Percentiles rank a stretch among this genome's conserved stretches.
phyloP scores from a whole-genome alignment of 2,329 filamentous ascomycete species.

The Claviceps monticola region DNA sequence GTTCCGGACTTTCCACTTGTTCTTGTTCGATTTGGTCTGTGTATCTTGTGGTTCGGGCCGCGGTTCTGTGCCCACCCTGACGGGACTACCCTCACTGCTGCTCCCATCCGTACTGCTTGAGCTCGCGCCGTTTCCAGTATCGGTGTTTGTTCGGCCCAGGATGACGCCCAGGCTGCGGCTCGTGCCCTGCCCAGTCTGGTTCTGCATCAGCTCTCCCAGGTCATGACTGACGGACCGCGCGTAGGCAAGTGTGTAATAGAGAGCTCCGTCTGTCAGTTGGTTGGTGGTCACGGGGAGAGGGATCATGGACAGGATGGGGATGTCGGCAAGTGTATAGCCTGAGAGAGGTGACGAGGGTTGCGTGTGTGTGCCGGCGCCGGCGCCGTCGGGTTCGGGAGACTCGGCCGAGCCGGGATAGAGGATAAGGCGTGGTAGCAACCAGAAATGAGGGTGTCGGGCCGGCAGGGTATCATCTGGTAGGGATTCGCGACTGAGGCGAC shows the following conservation, averaged over 20 bases:
- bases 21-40: conserved; percentile 1
- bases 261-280: conserved; percentile 19
- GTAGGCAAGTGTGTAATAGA: conserved; percentile 18
- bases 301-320: conserved; percentile 18
- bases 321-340: conserved; percentile 18
- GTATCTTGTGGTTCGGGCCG: background rate
- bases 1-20: conserved; percentile 4
- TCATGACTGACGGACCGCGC: conserved; percentile 17
- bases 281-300: conserved; percentile 16
- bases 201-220: conserved; percentile 13
- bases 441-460: conserved; percentile 2
- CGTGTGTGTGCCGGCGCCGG: conserved; percentile 6
- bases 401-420: conserved; percentile 3
- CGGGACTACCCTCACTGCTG: conserved; percentile 4
- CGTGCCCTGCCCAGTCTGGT: conserved; percentile 10
- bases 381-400: background rate
- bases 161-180: conserved; percentile 10
- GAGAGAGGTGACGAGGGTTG: conserved; percentile 13
- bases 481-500: conserved; percentile 3
- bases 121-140: conserved; percentile 1
- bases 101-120: conserved; percentile 6
- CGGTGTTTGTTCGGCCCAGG: conserved; percentile 6
- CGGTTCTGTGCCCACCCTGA: conserved; percentile 2
- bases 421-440: conserved; percentile 6
- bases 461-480: conserved; percentile 8